Evolutionary conservation across 1,284 basidiomycete genomes (phyloP), one percentile per base, ranked within the genome.

Genomic region (Wolfiporia cocos): DNA sequence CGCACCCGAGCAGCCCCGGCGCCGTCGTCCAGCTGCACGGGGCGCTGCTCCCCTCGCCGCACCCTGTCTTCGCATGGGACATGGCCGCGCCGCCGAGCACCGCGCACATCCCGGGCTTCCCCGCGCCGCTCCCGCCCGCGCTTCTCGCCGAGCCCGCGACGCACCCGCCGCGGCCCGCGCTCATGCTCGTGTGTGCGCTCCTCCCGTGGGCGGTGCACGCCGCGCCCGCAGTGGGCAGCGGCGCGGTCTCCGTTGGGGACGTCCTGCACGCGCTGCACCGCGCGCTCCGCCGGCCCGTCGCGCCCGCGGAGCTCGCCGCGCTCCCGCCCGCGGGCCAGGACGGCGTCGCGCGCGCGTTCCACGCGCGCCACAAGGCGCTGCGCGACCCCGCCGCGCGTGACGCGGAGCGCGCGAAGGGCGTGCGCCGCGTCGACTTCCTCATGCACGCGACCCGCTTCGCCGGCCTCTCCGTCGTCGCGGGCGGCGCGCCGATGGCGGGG

Each of bases 361-460:
- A 40, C 19, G 33, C 42, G 34, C 52, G 54, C 29, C 49, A 45
- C 32, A 40, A 34, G 33, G 37, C 41, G 45, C 35, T 52, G 38
- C 28, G 37, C 14, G 37, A 42, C 47, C 28, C 41, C 10, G 37
- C 31, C n/a, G 31, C 37, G 33, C 48, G 50, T 32, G 44, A 29
- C 19, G 26, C 18, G 28, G 55, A 56, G 51, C 48, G 41, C 42
- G 41, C 32, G 6, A 53, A 55, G 47, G 39, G 40, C 33, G 37
- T 55, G 37, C 53, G 52, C 47, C 53, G 55, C 37, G 50, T 57
- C 43, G 55, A 57, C 51, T 57, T 53, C 39, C 48, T 57, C 17
- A 39, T 49, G 48, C 43, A 49, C 11, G 29, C 41, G 41, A 43
- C 41, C 20, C 30, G 44, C 21, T 56, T 56, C 48, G 37, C 41